These are phyloP conservation scores for Tylopilus felleus DNA, from an alignment of 768 basidiomycete species.

Conservation along the genomic window DNA sequence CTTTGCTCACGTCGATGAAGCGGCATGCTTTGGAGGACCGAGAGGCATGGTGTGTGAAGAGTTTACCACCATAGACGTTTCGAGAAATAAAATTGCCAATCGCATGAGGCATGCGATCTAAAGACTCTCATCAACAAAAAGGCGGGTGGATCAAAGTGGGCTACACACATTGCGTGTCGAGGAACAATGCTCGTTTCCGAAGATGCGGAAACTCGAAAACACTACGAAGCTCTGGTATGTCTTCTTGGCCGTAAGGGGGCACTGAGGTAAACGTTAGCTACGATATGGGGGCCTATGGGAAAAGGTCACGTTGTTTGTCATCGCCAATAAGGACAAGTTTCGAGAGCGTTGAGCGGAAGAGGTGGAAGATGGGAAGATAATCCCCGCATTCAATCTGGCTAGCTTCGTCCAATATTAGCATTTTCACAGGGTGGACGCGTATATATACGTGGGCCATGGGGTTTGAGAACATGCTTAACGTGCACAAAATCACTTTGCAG, in stretches of 20 bases:
- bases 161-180: slow-evolving; percentile 70
- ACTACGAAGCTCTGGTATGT: slow-evolving; percentile 59
- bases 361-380: slow-evolving; percentile 36
- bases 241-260: slow-evolving; percentile 75
- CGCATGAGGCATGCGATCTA: slow-evolving; percentile 81
- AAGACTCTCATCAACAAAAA: not conserved
- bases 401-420: slow-evolving; percentile 46
- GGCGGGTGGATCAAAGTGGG: not conserved
- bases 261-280: slow-evolving; percentile 40
- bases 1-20: slow-evolving; percentile 39
- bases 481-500: slow-evolving; percentile 42
- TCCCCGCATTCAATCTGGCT: slow-evolving; percentile 43
- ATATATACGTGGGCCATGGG: slow-evolving; percentile 13
- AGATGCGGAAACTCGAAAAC: slow-evolving; percentile 74
- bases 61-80: slow-evolving; percentile 55
- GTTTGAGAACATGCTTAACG: slow-evolving; percentile 45
- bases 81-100: slow-evolving; percentile 70
- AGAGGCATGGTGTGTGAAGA: slow-evolving; percentile 53
- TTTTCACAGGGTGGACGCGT: slow-evolving; percentile 33
- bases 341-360: slow-evolving; percentile 23
- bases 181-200: slow-evolving; percentile 42
- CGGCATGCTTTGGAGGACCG: slow-evolving; percentile 32
- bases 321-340: slow-evolving; percentile 42
- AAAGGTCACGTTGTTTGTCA: slow-evolving; percentile 33
- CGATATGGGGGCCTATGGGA: not conserved